phyloP scores from a whole-genome alignment of 495 filamentous ascomycete genomes.

The Copromyces sp. region DNA sequence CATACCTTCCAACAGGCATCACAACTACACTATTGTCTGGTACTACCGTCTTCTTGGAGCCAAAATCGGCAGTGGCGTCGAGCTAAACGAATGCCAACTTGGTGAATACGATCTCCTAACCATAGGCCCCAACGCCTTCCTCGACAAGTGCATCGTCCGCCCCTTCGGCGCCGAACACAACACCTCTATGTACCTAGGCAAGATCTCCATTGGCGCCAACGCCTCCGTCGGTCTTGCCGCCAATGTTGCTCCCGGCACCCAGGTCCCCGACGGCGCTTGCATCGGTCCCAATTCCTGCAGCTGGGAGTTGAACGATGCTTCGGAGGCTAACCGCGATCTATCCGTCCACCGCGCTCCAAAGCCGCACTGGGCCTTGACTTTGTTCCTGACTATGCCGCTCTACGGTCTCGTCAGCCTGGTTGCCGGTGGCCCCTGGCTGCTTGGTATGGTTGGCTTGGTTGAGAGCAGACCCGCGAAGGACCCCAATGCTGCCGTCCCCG shows the following conservation, averaged over 20 bases:
- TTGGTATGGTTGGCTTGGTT: slow-evolving; percentile 30
- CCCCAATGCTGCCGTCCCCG: not conserved
- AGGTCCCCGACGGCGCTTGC: slow-evolving; percentile 28
- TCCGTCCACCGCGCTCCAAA: slow-evolving; percentile 20
- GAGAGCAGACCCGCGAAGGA: slow-evolving; percentile 6
- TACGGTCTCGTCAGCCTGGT: slow-evolving; percentile 18
- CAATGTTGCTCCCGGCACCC: slow-evolving; percentile 32
- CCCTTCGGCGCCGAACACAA: slow-evolving; percentile 38
- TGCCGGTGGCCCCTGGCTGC: slow-evolving; percentile 29
- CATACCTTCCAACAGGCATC: not conserved
- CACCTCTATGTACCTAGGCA: slow-evolving; percentile 36
- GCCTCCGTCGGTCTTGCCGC: slow-evolving; percentile 28
- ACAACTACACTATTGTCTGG: slow-evolving; percentile 21
- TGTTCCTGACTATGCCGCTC: slow-evolving; percentile 23
- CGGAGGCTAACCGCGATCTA: slow-evolving; percentile 29
- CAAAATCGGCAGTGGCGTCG: slow-evolving; percentile 32
- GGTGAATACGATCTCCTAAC: slow-evolving; percentile 39
- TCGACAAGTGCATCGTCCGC: slow-evolving; percentile 29
- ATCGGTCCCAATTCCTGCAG: slow-evolving; percentile 39
- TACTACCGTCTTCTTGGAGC: slow-evolving; percentile 36
- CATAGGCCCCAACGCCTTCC: slow-evolving; percentile 29
- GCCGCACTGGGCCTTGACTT: slow-evolving; percentile 23
- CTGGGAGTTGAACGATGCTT: slow-evolving; percentile 32
- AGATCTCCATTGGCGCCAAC: slow-evolving; percentile 30
- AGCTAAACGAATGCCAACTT: slow-evolving; percentile 17